Percentiles rank a stretch among this genome's conserved stretches.
Evolutionary conservation across 1,139 yeast genomes (phyloP).

Genomic region (Diutina neorugosa): DNA sequence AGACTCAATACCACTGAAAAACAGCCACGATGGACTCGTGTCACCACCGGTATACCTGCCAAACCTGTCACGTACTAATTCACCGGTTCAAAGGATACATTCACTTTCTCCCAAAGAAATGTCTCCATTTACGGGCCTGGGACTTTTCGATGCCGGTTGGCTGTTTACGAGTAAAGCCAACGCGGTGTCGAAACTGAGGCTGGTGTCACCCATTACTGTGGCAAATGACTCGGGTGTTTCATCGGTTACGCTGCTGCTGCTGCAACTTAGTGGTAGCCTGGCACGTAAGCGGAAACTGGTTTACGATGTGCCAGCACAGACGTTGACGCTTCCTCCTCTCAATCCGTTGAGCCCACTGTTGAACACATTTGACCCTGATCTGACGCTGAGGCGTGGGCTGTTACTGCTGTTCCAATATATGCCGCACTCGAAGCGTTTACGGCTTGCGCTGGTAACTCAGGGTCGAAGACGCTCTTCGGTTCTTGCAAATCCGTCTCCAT

Average conservation of each 20-base stretch:
- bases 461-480: conserved; percentile 45
- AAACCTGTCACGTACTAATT: background rate
- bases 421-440: conserved; percentile 39
- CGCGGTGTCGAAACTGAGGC: background rate
- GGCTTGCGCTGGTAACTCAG: conserved; percentile 25
- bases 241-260: background rate
- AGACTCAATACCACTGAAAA: background rate
- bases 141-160: background rate
- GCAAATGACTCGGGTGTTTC: background rate
- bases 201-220: background rate
- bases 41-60: background rate
- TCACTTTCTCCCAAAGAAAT: background rate
- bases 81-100: background rate
- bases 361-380: conserved; percentile 14
- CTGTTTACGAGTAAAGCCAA: background rate
- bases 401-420: conserved; percentile 29
- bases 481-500: conserved; percentile 36
- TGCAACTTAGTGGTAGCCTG: background rate
- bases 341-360: conserved; percentile 23
- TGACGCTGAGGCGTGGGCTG: conserved; percentile 8
- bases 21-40: background rate
- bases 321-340: conserved; percentile 20
- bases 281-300: conserved; percentile 8
- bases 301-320: conserved; percentile 6
- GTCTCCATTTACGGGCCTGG: background rate